These are phyloP conservation scores for Colletotrichum ledebouriae DNA, from an alignment of 2,329 filamentous ascomycete genomes.

Conservation along the genomic window DNA sequence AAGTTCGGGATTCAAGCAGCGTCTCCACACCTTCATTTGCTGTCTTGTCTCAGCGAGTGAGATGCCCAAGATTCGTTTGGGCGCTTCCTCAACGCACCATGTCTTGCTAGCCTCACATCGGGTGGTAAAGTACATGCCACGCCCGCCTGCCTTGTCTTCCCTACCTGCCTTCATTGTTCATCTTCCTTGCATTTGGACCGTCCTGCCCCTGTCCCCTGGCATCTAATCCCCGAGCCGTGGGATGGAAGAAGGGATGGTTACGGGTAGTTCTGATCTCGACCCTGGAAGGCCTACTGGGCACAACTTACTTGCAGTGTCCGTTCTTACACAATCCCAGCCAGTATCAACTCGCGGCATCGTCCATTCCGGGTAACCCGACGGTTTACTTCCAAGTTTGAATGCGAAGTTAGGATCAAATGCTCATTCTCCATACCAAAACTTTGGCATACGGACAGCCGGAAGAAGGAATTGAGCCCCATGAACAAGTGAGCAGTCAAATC, in stretches of 20 bases:
- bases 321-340: not conserved
- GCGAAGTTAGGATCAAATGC: not conserved
- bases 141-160: not conserved
- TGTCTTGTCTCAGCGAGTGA: slow-evolving; percentile 35
- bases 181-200: no score
- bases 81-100: slow-evolving; percentile 29
- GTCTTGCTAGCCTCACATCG: slow-evolving; percentile 14
- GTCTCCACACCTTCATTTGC: slow-evolving; percentile 30
- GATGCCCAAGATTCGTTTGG: slow-evolving; percentile 24
- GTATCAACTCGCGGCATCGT: not conserved
- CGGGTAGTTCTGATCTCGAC: not conserved
- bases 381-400: not conserved
- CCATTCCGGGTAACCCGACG: not conserved
- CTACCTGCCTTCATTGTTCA: not conserved
- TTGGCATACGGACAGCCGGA: not conserved
- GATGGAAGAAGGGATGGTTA: slow-evolving; percentile 5
- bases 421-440: not conserved
- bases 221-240: slow-evolving; percentile 14
- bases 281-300: not conserved
- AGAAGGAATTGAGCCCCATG: slow-evolving; percentile 20
- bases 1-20: slow-evolving; percentile 18
- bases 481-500: not conserved
- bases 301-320: not conserved
- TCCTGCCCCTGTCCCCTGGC: no score
- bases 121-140: slow-evolving; percentile 2